These are phyloP conservation scores for Isatis lusitanica DNA, from an alignment of 441 rosid species.

Conservation along the genomic window DNA sequence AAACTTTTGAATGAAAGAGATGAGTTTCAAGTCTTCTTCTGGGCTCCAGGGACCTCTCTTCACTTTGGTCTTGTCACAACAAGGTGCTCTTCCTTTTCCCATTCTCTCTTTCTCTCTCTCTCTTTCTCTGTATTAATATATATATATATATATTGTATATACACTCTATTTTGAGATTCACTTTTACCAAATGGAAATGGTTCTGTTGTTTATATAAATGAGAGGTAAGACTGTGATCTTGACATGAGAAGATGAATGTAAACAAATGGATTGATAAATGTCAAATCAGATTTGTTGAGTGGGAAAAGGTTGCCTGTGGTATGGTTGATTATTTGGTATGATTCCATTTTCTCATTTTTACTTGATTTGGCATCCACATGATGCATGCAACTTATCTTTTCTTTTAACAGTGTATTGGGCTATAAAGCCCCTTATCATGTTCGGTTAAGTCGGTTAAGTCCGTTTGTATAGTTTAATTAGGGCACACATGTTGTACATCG, in stretches of 20 bases:
- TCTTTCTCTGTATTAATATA: not conserved
- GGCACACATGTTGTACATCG: too few relatives aligned
- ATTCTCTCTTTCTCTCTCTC: conserved; percentile 29
- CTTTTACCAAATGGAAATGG: conserved; percentile 18
- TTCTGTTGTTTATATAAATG: conserved; percentile 19
- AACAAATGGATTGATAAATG: conserved; percentile 26
- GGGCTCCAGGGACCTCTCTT: conserved; percentile 84
- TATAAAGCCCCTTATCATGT: too few relatives aligned
- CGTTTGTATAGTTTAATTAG: too few relatives aligned
- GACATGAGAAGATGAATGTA: conserved; percentile 31
- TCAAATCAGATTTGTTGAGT: conserved; percentile 42
- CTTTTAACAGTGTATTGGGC: too few relatives aligned
- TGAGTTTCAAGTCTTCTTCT: conserved; percentile 61
- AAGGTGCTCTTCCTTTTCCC: conserved; percentile 75
- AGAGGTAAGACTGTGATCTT: conserved; percentile 29
- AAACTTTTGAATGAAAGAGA: conserved; percentile 54
- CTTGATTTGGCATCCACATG: conserved; percentile 25
- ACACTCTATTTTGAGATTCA: conserved; percentile 4
- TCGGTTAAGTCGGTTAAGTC: too few relatives aligned
- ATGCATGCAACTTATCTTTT: conserved; percentile 26
- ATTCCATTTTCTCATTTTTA: conserved; percentile 32
- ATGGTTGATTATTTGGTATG: conserved; percentile 38
- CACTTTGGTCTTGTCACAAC: conserved; percentile 66
- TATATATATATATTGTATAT: conserved; percentile 14
- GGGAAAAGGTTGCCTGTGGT: conserved; percentile 30